Evolutionary conservation across 2,329 filamentous ascomycete species (phyloP), one percentile per base, ranked within the genome.

Genomic region (Talaromyces sp.): DNA sequence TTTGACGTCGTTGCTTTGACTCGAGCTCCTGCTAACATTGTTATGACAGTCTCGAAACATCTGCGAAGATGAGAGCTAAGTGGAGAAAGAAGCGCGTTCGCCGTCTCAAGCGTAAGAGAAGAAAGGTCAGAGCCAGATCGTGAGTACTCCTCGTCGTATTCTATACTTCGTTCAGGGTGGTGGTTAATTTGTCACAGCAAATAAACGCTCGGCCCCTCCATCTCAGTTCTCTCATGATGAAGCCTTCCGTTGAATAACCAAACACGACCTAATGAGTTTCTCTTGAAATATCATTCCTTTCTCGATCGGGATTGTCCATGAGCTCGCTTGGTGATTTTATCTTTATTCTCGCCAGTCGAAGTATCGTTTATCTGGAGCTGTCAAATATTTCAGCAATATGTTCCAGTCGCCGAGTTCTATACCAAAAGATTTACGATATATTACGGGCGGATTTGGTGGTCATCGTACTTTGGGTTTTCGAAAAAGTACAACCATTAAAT

Each of bases 1-100:
- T 46, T 48, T 46, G 48, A 50, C 9, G 16, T 16, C 25, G 58
- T 48, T 52, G 25, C 25, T 18, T 33, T 42, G 23, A 18, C 18
- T 35, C 18, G 18, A 35, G 28, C 31, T 35, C 31, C n/a, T 23
- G 31, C 50, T 54, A 54, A 54, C 18, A 52, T 52, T 21, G 18
- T 11, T 8, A 28, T 12, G 12, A 37, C 58, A 67, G 66, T 70
- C 63, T 70, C 71, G 72, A 71, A 71, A 69, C 67, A 70, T 76
- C 74, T 77, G 70, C 75, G 76, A 79, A 78, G 76, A 88, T 89
- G 87, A 89, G 93, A 95, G 93, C 92, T 80, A 98, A 98, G 87
- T 98, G 95, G 95, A 95, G 93, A 87, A 99, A 99, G 91, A 99
- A 99, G 93, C 88, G 95, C 82, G 93, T 96, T 84, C 88, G 95